Conservation (phyloP, 306 rosid species). For the Glycine soja region DNA sequence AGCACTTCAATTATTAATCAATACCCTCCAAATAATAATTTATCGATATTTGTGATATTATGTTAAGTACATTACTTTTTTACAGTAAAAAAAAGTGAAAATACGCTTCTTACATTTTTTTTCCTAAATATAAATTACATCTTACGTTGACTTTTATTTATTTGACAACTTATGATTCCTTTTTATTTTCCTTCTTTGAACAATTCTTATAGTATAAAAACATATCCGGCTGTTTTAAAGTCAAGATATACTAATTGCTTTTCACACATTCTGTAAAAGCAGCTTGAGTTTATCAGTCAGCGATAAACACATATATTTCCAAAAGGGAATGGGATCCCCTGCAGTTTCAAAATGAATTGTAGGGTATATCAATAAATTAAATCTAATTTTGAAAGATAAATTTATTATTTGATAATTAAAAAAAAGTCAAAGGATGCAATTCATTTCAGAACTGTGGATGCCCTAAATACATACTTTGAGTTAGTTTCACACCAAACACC, state of each 20-base stretch:
- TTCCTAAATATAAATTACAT: background rate
- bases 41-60: too few species aligned
- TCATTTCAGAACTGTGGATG: background rate
- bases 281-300: too few species aligned
- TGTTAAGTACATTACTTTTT: too few species aligned
- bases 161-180: background rate
- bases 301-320: background rate
- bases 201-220: background rate
- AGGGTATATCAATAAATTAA: background rate
- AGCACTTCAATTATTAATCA: too few species aligned
- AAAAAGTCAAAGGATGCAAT: background rate
- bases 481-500: conserved; percentile 29
- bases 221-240: background rate
- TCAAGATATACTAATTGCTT: background rate
- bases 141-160: background rate
- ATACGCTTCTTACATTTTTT: too few species aligned
- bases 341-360: background rate
- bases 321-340: too few species aligned
- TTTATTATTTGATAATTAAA: background rate
- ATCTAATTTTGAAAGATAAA: background rate
- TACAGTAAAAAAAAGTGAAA: too few species aligned
- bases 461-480: background rate
- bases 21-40: too few species aligned
- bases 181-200: background rate
- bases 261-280: background rate